Evolutionary conservation across 768 basidiomycete genomes (phyloP).

Genomic region (Neoboletus subvelutipes): DNA sequence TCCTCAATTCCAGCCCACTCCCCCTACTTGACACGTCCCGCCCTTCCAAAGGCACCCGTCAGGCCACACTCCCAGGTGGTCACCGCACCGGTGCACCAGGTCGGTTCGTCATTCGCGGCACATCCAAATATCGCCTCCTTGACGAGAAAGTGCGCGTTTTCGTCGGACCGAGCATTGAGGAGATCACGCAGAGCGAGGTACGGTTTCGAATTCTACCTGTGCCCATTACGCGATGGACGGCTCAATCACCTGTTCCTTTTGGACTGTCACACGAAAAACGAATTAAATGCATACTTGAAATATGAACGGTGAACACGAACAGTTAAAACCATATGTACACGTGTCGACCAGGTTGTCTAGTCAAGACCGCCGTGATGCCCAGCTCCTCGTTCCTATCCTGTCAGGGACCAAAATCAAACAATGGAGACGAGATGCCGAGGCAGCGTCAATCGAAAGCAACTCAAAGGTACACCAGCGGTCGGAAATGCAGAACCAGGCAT

Average conservation of each 20-base stretch:
- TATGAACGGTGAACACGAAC: background rate
- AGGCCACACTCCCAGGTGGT: slow-evolving; percentile 80
- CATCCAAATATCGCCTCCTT: slow-evolving; percentile 76
- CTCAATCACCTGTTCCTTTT: background rate
- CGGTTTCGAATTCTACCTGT: slow-evolving; percentile 24
- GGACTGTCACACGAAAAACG: background rate
- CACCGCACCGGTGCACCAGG: slow-evolving; percentile 88
- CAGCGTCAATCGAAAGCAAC: background rate
- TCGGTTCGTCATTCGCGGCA: slow-evolving; percentile 74
- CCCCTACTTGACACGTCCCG: background rate
- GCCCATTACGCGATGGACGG: background rate
- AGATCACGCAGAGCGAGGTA: slow-evolving; percentile 58
- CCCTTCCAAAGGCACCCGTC: slow-evolving; percentile 63
- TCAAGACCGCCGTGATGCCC: slow-evolving; percentile 27
- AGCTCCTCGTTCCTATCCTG: slow-evolving; percentile 26
- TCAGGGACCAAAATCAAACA: slow-evolving; percentile 27
- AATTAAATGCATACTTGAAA: background rate
- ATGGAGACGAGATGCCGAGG: slow-evolving; percentile 24
- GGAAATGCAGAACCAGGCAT: background rate
- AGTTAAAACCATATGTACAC: slow-evolving; percentile 33
- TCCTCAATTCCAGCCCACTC: background rate
- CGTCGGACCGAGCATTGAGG: slow-evolving; percentile 72
- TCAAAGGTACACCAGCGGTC: background rate
- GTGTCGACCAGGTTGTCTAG: slow-evolving; percentile 21
- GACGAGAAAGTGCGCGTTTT: slow-evolving; percentile 84